Evolutionary conservation across 495 filamentous ascomycete genomes (phyloP), one percentile per base, ranked within the genome.

Genomic region (Penicillium mononematosum): DNA sequence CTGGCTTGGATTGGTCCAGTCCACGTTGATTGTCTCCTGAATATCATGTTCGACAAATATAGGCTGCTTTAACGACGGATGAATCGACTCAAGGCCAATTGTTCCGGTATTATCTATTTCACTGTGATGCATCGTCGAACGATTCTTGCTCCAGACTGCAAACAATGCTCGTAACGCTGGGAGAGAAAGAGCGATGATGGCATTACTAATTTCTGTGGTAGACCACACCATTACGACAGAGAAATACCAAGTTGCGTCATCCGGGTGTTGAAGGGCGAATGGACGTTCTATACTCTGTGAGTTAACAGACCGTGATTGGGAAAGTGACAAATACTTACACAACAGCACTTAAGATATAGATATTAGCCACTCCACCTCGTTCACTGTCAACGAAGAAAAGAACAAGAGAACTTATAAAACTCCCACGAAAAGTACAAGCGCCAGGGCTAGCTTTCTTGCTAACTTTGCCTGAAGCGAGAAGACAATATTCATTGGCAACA

Each of bases 201-300:
- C 58, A 20, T 62, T 46, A 29, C 49, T 51, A 29, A 61, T 54
- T 27, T 68, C 62, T 5, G 59, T 46, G 31, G 47, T 36, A 10
- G 59, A 50, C 62, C 62, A 63, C 11, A 47, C 55, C 44, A 68
- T 53, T 10, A 68, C 62, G 4, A 53, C 50, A 10, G 62, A 65
- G 49, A 68, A 61, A 27, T 63, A 65, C 62, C 62, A 63, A 5
- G 58, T 68, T n/a, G 48, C 31, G 14, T 68, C 62, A 7, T 39
- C 17, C 16, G 58, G 43, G 19, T 61, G 36, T 14, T 58, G 16
- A n/a, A 65, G 17, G 4, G 22, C 22, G 22, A 22, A 22, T 22
- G 22, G 22, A 22, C 22, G 22, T 22, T 22, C 1, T 22, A 22
- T 22, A 22, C 2, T 22, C 22, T 22, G 2, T 22, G 22, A 22